Evolutionary conservation across 2,329 filamentous ascomycete species (phyloP).

Genomic region (Dryadomyces quercivorus): DNA sequence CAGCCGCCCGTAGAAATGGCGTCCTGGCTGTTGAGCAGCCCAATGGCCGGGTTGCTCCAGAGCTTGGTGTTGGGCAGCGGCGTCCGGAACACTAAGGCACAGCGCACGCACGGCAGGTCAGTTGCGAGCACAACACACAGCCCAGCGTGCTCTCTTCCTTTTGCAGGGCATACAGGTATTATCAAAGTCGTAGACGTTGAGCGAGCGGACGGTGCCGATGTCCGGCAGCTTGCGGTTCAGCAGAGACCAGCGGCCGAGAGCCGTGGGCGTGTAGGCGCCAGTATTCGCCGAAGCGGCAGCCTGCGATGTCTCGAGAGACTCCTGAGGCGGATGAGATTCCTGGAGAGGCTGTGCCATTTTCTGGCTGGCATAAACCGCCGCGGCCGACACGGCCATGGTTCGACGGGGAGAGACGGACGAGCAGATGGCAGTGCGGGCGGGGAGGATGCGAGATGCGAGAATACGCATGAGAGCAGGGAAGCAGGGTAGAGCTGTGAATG

Average conservation of each 20-base stretch:
- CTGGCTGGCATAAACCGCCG: conserved; percentile 6
- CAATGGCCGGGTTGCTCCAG: conserved; percentile 71
- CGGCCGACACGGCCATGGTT: conserved; percentile 8
- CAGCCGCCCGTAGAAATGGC: conserved; percentile 75
- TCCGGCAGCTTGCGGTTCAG: conserved; percentile 49
- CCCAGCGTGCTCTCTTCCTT: too few relatives aligned
- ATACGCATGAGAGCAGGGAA: too few relatives aligned
- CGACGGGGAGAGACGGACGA: too few relatives aligned
- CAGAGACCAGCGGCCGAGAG: conserved; percentile 75
- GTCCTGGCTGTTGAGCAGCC: conserved; percentile 63
- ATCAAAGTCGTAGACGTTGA: conserved; percentile 97
- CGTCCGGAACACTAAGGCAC: conserved; percentile 80
- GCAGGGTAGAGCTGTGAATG: too few relatives aligned
- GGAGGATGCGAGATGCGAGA: too few relatives aligned
- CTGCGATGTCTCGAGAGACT: too few relatives aligned
- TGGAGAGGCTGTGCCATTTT: not conserved
- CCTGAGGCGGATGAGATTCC: not conserved
- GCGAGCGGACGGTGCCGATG: conserved; percentile 56
- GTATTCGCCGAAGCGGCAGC: not conserved
- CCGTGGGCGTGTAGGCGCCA: conserved; percentile 49
- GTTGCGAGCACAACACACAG: not conserved
- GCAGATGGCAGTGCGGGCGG: too few relatives aligned
- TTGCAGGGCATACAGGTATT: conserved; percentile 76
- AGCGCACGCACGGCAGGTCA: too few relatives aligned
- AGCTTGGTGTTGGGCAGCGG: conserved; percentile 80